These are phyloP conservation scores for Podospora didyma DNA, from an alignment of 495 filamentous ascomycete genomes.

Conservation along the genomic window DNA sequence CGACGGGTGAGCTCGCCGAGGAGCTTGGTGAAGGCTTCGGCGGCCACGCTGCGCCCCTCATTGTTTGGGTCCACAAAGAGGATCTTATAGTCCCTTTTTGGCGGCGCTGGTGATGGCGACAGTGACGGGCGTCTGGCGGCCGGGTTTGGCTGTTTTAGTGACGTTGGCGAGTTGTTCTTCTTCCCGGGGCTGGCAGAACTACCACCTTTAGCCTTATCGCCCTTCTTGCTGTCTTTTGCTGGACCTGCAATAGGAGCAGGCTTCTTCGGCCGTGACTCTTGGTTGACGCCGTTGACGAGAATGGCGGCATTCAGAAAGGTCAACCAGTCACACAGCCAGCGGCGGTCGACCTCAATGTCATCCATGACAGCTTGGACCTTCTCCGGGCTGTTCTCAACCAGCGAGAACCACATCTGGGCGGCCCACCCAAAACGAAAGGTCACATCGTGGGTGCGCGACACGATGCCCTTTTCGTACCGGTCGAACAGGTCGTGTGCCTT, in stretches of 20 bases:
- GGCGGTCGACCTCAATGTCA: conserved; percentile 17
- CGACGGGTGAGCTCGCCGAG: conserved; percentile 9
- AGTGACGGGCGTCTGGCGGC: neutral
- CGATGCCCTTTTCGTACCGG: conserved; percentile 22
- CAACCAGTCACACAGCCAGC: conserved; percentile 13
- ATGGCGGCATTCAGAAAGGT: conserved; percentile 10
- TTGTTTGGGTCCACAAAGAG: conserved; percentile 27
- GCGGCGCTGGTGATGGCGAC: conserved; percentile 1
- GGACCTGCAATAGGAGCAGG: neutral
- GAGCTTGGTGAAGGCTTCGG: conserved; percentile 18
- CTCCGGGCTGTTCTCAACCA: conserved; percentile 21
- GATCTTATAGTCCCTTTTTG: conserved; percentile 12
- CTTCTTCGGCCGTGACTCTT: neutral
- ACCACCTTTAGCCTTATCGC: neutral
- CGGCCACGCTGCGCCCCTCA: conserved; percentile 14
- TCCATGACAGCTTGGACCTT: conserved; percentile 24
- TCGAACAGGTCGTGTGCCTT: conserved; percentile 25
- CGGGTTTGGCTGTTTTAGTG: neutral
- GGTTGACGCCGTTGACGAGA: neutral
- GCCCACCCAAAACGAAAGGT: conserved; percentile 16
- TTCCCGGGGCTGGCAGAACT: neutral
- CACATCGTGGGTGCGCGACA: conserved; percentile 17
- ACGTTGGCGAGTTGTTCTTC: neutral
- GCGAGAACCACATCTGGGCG: conserved; percentile 17
- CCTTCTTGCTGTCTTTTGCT: neutral